Conservation (phyloP, 345 rosid genomes). For the Pistacia atlantica region DNA sequence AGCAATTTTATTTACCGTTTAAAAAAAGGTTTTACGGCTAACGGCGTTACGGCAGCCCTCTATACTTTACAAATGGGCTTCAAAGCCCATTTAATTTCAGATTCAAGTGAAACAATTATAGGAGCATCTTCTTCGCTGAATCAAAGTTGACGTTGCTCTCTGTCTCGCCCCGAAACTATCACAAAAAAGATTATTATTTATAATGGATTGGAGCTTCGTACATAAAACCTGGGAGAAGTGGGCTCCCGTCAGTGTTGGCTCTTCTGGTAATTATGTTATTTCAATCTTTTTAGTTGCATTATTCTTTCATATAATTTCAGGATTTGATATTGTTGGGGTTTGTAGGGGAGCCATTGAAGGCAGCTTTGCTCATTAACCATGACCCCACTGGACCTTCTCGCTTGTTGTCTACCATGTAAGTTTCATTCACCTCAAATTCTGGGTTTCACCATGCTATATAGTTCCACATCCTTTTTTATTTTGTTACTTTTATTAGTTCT, state of each 20-base stretch:
- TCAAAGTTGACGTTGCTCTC: background rate
- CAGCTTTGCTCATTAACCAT: slow-evolving; percentile 73
- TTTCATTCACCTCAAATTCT: background rate
- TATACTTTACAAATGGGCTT: too few relatives aligned
- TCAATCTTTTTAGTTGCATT: background rate
- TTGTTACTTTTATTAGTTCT: too few relatives aligned
- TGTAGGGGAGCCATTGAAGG: slow-evolving; percentile 71
- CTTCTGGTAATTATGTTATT: slow-evolving; percentile 41
- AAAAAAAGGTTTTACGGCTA: too few relatives aligned
- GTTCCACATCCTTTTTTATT: too few relatives aligned
- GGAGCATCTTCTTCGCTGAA: too few relatives aligned
- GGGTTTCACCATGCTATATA: too few relatives aligned
- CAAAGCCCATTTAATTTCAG: too few relatives aligned
- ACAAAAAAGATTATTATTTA: too few relatives aligned
- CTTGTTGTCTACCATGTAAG: slow-evolving; percentile 77
- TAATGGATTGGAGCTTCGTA: slow-evolving; percentile 70
- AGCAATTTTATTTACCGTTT: too few relatives aligned
- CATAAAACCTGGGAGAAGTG: slow-evolving; percentile 78
- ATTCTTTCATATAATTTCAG: background rate
- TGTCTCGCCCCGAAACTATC: background rate
- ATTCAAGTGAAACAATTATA: too few relatives aligned
- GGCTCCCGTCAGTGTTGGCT: slow-evolving; percentile 58
- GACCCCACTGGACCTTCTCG: slow-evolving; percentile 81
- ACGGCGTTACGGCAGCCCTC: too few relatives aligned
- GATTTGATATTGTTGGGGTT: background rate